Percentiles rank a stretch among this genome's conserved stretches.
Evolutionary conservation across 2,329 filamentous ascomycete genomes (phyloP).

Genomic region (Beauveria sp.): DNA sequence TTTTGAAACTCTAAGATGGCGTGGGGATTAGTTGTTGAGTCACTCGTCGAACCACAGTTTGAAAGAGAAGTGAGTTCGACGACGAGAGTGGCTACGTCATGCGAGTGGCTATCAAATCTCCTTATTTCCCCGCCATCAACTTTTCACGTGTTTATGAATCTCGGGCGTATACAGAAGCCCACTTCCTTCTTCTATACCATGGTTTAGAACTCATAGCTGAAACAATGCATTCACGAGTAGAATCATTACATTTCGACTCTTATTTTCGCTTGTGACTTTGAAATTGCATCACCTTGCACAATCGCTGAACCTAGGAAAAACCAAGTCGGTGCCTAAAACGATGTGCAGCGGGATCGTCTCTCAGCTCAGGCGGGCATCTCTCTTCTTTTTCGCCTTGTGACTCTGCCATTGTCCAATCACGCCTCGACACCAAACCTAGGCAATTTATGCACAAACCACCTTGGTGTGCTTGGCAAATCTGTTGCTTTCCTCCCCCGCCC

Average conservation of each 20-base stretch:
- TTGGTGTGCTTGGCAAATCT: too few species aligned
- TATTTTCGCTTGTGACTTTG: not conserved
- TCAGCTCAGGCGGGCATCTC: not conserved
- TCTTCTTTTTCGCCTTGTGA: not conserved
- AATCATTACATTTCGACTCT: not conserved
- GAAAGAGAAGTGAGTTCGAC: not conserved
- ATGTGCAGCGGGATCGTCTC: not conserved
- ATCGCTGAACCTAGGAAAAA: not conserved
- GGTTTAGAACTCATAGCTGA: too few species aligned
- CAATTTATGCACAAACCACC: too few species aligned
- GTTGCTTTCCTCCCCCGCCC: not conserved
- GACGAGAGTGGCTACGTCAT: not conserved
- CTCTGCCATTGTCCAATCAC: not conserved
- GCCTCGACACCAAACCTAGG: too few species aligned
- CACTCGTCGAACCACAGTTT: too few species aligned
- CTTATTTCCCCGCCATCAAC: too few species aligned
- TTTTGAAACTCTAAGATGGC: not conserved
- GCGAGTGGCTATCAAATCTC: too few species aligned
- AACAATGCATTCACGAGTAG: too few species aligned
- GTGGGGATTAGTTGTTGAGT: too few species aligned
- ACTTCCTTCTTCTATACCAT: not conserved
- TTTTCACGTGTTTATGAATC: not conserved
- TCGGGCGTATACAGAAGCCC: constrained; percentile 4
- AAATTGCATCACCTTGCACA: not conserved
- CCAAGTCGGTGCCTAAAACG: not conserved